Conservation (phyloP, 192 early-diverging fungal genomes). For the Rhizoclosmatium globosum region DNA sequence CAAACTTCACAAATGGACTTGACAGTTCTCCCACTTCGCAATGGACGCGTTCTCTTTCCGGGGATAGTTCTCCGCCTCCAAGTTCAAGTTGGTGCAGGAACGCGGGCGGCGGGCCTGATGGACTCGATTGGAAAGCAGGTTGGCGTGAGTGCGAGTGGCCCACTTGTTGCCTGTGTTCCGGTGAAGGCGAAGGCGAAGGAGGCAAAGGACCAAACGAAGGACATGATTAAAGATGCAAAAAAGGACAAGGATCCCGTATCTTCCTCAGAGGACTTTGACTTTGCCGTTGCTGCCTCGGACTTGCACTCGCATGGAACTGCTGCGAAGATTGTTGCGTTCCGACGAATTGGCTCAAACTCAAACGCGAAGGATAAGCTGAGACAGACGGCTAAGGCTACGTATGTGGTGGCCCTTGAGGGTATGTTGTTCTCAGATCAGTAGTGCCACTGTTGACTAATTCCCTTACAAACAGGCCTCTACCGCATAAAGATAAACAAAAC, state of each 20-base stretch:
- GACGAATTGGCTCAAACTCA: neutral
- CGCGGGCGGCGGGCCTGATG: constrained; percentile 63
- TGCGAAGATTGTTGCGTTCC: constrained; percentile 9
- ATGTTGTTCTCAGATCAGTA: neutral
- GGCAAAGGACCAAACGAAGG: neutral
- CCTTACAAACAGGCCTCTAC: constrained; percentile 53
- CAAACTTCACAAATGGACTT: constrained; percentile 34
- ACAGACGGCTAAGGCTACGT: constrained; percentile 37
- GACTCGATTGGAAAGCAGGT: constrained; percentile 49
- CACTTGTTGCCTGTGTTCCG: constrained; percentile 41
- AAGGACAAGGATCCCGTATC: neutral
- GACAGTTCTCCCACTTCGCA: constrained; percentile 49
- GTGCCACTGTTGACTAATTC: neutral
- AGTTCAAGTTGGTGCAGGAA: constrained; percentile 50
- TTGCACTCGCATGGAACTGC: constrained; percentile 56
- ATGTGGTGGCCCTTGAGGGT: constrained; percentile 76
- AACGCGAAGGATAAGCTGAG: constrained; percentile 30
- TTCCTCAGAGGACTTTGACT: neutral
- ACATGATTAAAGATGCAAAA: neutral
- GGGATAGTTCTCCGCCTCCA: constrained; percentile 67
- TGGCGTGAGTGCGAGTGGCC: constrained; percentile 17
- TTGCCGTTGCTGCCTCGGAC: neutral
- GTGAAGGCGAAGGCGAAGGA: neutral
- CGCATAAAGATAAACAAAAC: constrained; percentile 65
- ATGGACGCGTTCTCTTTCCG: constrained; percentile 66